Conservation (phyloP, 2,329 filamentous ascomycete genomes). For the Byssoonygena ceratinophila region DNA sequence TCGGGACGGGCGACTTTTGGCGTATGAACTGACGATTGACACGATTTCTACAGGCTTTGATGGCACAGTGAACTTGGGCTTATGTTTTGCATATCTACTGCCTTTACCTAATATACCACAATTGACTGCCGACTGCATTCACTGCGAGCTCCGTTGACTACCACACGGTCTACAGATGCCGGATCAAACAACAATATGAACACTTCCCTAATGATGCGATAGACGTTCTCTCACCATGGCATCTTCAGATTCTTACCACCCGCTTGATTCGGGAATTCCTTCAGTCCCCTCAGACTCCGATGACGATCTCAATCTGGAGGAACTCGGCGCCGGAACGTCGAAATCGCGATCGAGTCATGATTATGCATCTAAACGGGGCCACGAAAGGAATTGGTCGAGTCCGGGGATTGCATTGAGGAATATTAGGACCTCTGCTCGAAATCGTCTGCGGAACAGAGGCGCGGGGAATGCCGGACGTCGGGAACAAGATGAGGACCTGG, state of each 20-base stretch:
- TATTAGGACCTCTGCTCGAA: slow-evolving; percentile 41
- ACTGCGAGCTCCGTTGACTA: neutral
- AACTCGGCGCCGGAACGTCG: slow-evolving; percentile 33
- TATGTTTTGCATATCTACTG: neutral
- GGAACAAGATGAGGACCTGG: slow-evolving; percentile 54
- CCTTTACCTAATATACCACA: neutral
- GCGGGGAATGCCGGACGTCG: slow-evolving; percentile 18
- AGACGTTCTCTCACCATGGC: neutral
- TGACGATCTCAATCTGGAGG: slow-evolving; percentile 38
- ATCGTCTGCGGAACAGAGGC: slow-evolving; percentile 29
- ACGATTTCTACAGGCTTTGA: neutral
- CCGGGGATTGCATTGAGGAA: slow-evolving; percentile 40
- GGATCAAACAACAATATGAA: slow-evolving; percentile 5
- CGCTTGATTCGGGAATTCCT: slow-evolving; percentile 1
- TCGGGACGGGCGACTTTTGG: neutral
- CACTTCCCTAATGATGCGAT: neutral
- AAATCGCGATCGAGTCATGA: slow-evolving; percentile 19
- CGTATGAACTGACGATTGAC: neutral
- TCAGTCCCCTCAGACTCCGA: slow-evolving; percentile 25
- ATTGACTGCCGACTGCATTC: neutral
- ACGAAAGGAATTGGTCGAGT: slow-evolving; percentile 23
- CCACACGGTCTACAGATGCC: too few relatives aligned
- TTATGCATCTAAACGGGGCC: slow-evolving; percentile 11
- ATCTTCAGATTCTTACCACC: slow-evolving; percentile 1
- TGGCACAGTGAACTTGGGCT: neutral